Conservation (phyloP, 345 rosid species). For the Aurinia saxatilis region DNA sequence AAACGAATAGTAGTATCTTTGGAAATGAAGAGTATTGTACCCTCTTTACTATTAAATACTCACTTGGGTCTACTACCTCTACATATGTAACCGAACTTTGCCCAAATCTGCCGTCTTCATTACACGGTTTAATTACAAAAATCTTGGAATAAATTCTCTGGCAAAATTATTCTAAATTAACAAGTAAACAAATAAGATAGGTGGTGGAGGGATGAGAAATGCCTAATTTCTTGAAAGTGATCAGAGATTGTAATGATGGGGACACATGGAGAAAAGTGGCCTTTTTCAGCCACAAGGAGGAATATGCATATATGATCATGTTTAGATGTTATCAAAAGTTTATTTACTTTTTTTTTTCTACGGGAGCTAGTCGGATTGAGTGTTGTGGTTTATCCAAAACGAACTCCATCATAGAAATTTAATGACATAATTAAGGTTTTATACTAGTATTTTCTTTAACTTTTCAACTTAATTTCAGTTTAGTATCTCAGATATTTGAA, state of each 20-base stretch:
- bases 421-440: neutral
- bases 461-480: neutral
- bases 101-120: neutral
- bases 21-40: no score
- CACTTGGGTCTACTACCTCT: neutral
- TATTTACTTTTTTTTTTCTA: neutral
- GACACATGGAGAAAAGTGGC: conserved; percentile 23
- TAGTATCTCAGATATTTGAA: neutral
- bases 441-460: no score
- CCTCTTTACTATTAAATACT: neutral
- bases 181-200: neutral
- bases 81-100: neutral
- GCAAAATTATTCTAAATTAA: no score
- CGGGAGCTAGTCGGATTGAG: no score
- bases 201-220: neutral
- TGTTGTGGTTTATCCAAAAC: neutral
- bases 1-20: neutral
- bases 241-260: conserved; percentile 33
- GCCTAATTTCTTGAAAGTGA: conserved; percentile 10
- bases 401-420: neutral
- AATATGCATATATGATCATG: neutral
- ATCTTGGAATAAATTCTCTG: no score
- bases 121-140: neutral
- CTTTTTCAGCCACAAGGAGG: neutral
- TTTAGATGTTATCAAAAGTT: neutral